Percentiles rank a stretch among this genome's conserved stretches.
Evolutionary conservation across 306 rosid genomes (phyloP).

Genomic region (Rosa chinensis): DNA sequence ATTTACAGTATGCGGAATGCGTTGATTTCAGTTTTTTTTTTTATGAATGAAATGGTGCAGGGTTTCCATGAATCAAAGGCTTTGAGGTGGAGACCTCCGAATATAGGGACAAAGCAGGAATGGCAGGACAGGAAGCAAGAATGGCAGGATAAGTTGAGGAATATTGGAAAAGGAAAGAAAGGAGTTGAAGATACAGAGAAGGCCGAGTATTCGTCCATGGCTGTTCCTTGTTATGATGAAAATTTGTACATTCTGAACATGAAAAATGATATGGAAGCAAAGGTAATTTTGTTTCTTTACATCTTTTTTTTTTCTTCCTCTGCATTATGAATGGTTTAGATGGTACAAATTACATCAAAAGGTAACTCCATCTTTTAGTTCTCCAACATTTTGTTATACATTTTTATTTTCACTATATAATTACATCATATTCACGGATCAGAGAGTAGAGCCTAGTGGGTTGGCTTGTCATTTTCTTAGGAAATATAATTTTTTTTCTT

Average conservation of each 20-base stretch:
- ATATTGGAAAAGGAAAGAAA: conserved; percentile 71
- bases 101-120: conserved; percentile 73
- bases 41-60: conserved; percentile 34
- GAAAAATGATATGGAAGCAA: conserved; percentile 82
- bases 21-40: background rate
- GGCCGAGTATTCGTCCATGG: conserved; percentile 59
- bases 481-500: background rate
- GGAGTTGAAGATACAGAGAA: conserved; percentile 64
- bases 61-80: conserved; percentile 46
- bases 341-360: background rate
- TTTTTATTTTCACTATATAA: conserved; percentile 3
- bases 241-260: conserved; percentile 71
- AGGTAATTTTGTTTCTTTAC: conserved; percentile 46
- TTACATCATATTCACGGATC: background rate
- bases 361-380: too few species aligned
- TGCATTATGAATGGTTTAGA: background rate
- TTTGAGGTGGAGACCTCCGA: conserved; percentile 69
- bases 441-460: background rate
- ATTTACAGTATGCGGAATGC: background rate
- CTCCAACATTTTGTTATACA: background rate
- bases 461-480: background rate
- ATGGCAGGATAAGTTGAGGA: conserved; percentile 85
- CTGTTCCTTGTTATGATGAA: conserved; percentile 78
- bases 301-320: conserved; percentile 7
- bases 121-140: conserved; percentile 95